Evolutionary conservation across 2,329 filamentous ascomycete species (phyloP).

Genomic region (Colletotrichum coccodes): DNA sequence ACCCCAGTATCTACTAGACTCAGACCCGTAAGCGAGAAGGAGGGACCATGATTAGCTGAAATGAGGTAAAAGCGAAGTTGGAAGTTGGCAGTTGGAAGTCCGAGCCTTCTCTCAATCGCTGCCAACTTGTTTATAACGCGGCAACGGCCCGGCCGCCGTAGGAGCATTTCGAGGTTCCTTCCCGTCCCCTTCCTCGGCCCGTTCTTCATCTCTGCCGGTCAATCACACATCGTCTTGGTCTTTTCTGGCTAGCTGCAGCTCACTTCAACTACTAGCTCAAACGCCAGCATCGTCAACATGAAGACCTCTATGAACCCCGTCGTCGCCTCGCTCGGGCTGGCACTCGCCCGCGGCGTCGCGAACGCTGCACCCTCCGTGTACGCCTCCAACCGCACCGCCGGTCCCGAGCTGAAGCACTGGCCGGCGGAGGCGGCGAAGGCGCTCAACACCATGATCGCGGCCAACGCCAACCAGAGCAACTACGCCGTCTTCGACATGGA

Average conservation of each 20-base stretch:
- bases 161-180: not conserved
- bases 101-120: not conserved
- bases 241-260: slow-evolving; percentile 17
- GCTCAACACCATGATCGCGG: slow-evolving; percentile 49
- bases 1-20: slow-evolving; percentile 16
- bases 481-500: slow-evolving; percentile 57
- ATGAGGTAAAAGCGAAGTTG: not conserved
- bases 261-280: not conserved
- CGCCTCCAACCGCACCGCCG: slow-evolving; percentile 25
- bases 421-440: slow-evolving; percentile 45
- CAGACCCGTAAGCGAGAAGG: slow-evolving; percentile 21
- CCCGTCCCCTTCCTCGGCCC: slow-evolving; percentile 14
- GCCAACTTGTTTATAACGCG: slow-evolving; percentile 15
- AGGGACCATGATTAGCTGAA: slow-evolving; percentile 9
- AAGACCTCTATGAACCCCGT: slow-evolving; percentile 22
- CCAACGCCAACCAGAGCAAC: slow-evolving; percentile 48
- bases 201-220: slow-evolving; percentile 4
- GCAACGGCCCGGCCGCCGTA: slow-evolving; percentile 8
- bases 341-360: slow-evolving; percentile 18
- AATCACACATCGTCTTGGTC: slow-evolving; percentile 6
- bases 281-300: slow-evolving; percentile 12
- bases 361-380: slow-evolving; percentile 20
- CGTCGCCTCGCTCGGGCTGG: slow-evolving; percentile 26
- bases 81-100: not conserved
- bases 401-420: slow-evolving; percentile 45